A percentile compares a stretch with the other conserved stretches of the same genome.
phyloP scores from a whole-genome alignment of 805 yeast genomes.

The Candida sakaeoensis region DNA sequence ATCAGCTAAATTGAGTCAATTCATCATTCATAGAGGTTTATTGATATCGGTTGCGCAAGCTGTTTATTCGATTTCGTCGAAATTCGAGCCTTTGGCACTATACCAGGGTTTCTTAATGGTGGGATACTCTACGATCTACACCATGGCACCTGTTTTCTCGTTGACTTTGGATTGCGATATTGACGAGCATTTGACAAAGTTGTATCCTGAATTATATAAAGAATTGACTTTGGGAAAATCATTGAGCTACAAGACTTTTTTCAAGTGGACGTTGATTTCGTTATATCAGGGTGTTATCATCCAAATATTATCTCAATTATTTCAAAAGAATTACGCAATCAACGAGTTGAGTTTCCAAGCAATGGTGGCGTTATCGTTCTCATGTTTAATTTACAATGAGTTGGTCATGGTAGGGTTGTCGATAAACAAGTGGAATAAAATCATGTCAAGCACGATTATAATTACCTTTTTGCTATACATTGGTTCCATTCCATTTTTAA shows the following conservation, averaged over 20 bases:
- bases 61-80: slow-evolving; percentile 79
- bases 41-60: slow-evolving; percentile 94
- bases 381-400: slow-evolving; percentile 79
- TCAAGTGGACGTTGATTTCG: slow-evolving; percentile 86
- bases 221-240: slow-evolving; percentile 88
- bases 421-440: slow-evolving; percentile 84
- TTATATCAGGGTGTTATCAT: slow-evolving; percentile 87
- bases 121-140: slow-evolving; percentile 94
- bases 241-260: slow-evolving; percentile 80
- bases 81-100: slow-evolving; percentile 89
- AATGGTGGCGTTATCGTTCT: slow-evolving; percentile 85
- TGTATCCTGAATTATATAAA: slow-evolving; percentile 92
- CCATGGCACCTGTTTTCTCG: slow-evolving; percentile 98
- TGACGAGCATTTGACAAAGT: slow-evolving; percentile 78
- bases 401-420: slow-evolving; percentile 90
- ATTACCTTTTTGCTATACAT: slow-evolving; percentile 65
- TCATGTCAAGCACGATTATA: slow-evolving; percentile 70
- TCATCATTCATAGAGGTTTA: slow-evolving; percentile 94
- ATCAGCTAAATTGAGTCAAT: slow-evolving; percentile 91
- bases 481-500: slow-evolving; percentile 75
- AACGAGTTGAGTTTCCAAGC: slow-evolving; percentile 45
- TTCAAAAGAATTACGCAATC: slow-evolving; percentile 54
- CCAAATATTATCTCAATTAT: slow-evolving; percentile 75
- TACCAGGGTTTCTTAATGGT: slow-evolving; percentile 98
- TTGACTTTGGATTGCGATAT: slow-evolving; percentile 89